These are phyloP conservation scores for Blumeriella jaapii DNA, from an alignment of 2,329 filamentous ascomycete species.

Conservation along the genomic window DNA sequence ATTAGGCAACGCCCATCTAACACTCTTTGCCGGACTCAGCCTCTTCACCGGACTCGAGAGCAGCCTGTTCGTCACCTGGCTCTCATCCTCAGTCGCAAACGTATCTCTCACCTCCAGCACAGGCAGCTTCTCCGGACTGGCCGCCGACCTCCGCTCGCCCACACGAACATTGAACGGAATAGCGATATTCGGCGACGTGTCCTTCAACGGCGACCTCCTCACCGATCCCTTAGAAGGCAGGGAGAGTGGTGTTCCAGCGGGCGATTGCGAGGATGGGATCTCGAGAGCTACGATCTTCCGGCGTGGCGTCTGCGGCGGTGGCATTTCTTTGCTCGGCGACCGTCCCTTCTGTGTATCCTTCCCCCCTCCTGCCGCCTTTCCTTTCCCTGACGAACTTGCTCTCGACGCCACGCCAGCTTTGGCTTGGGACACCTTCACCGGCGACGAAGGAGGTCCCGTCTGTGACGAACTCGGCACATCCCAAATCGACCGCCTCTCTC, in stretches of 20 bases:
- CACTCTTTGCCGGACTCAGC: constrained; percentile 22
- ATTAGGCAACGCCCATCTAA: constrained; percentile 19
- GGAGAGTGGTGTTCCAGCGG: constrained; percentile 23
- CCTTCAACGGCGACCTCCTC: constrained; percentile 14
- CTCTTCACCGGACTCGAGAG: constrained; percentile 15
- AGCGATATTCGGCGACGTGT: constrained; percentile 18
- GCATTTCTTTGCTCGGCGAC: constrained; percentile 10
- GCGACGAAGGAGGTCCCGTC: constrained; percentile 1
- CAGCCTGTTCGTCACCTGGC: constrained; percentile 8
- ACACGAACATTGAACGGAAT: constrained; percentile 17
- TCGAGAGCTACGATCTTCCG: constrained; percentile 14
- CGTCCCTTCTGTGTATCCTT: background rate
- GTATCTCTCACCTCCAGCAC: constrained; percentile 22
- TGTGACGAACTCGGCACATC: constrained; percentile 16
- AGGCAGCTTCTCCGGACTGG: constrained; percentile 12
- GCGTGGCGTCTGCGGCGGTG: constrained; percentile 21
- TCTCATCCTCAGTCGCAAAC: constrained; percentile 17
- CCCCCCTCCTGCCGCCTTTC: background rate
- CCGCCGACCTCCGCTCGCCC: constrained; percentile 5
- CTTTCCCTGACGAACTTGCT: background rate
- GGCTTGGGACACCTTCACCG: constrained; percentile 1
- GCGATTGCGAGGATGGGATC: constrained; percentile 27
- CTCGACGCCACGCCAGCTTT: constrained; percentile 1
- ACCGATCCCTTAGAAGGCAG: constrained; percentile 13
- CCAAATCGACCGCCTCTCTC: constrained; percentile 10